Conservation (phyloP, 805 yeast genomes). For the Saccharomycopsis olivae region DNA sequence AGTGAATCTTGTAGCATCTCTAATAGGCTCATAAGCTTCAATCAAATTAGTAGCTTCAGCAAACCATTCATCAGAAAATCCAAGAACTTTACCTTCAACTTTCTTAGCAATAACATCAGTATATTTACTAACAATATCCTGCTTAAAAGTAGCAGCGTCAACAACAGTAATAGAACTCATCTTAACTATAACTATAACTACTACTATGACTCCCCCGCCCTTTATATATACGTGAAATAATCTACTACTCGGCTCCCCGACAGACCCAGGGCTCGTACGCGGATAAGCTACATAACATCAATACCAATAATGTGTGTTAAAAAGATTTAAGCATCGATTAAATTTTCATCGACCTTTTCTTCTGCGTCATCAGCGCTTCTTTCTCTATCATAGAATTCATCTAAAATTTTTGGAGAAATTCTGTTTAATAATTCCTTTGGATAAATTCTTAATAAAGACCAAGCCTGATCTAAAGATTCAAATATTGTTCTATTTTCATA, state of each 20-base stretch:
- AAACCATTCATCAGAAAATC: conserved; percentile 86
- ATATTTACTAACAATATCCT: conserved; percentile 38
- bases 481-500: conserved; percentile 91
- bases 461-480: conserved; percentile 94
- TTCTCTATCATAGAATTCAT: conserved; percentile 90
- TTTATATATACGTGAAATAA: no score
- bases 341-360: conserved; percentile 18
- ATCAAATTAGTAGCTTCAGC: conserved; percentile 85
- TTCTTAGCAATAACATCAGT: conserved; percentile 76
- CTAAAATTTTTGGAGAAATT: conserved; percentile 93
- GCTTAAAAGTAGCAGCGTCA: conserved; percentile 32
- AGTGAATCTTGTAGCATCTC: conserved; percentile 71
- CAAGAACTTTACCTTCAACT: conserved; percentile 65
- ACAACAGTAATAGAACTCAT: conserved; percentile 14
- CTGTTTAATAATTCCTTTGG: conserved; percentile 98
- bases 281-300: no score
- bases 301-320: no score
- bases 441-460: conserved; percentile 96
- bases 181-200: no score
- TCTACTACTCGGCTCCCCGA: no score
- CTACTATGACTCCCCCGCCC: no score
- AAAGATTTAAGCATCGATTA: conserved; percentile 14
- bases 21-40: conserved; percentile 68
- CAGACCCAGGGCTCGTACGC: no score
- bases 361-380: conserved; percentile 48